These are phyloP conservation scores for Nemania serpens DNA, from an alignment of 2,329 filamentous ascomycete genomes.

Conservation along the genomic window DNA sequence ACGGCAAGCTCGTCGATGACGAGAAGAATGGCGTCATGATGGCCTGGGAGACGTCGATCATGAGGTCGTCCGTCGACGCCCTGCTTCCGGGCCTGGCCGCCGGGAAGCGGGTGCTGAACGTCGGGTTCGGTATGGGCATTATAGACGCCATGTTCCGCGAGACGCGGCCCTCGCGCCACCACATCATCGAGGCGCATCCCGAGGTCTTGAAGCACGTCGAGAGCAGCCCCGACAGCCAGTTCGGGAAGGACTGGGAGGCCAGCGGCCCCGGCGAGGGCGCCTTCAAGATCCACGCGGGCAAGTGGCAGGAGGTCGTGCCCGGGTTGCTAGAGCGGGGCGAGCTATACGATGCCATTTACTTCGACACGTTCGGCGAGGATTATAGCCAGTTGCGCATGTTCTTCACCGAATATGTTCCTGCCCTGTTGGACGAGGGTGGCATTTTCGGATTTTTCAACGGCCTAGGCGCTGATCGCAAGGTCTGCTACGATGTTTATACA, in stretches of 20 bases:
- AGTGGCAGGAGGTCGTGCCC: slow-evolving; percentile 82
- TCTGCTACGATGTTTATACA: slow-evolving; percentile 96
- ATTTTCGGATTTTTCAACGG: slow-evolving; percentile 90
- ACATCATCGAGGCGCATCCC: slow-evolving; percentile 86
- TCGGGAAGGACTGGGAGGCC: slow-evolving; percentile 60
- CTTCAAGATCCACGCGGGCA: slow-evolving; percentile 72
- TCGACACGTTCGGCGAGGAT: slow-evolving; percentile 96
- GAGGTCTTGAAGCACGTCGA: slow-evolving; percentile 71
- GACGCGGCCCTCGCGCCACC: slow-evolving; percentile 70
- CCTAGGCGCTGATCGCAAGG: slow-evolving; percentile 85
- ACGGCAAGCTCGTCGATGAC: slow-evolving; percentile 72
- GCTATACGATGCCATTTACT: slow-evolving; percentile 88
- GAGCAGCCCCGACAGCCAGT: slow-evolving; percentile 49
- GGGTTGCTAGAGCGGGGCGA: slow-evolving; percentile 69
- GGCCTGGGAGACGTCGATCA: slow-evolving; percentile 88
- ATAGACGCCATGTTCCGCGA: slow-evolving; percentile 77
- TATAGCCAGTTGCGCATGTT: slow-evolving; percentile 85
- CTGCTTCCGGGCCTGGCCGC: slow-evolving; percentile 52
- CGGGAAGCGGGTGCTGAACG: slow-evolving; percentile 76
- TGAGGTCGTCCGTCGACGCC: slow-evolving; percentile 74
- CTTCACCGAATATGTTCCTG: slow-evolving; percentile 85
- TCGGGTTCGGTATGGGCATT: slow-evolving; percentile 92
- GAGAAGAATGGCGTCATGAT: slow-evolving; percentile 90
- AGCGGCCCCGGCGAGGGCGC: slow-evolving; percentile 65
- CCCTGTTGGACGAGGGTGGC: slow-evolving; percentile 71